Base-by-base conservation (phyloP, 208 protist genomes). In the Crithidia expoeki region DNA sequence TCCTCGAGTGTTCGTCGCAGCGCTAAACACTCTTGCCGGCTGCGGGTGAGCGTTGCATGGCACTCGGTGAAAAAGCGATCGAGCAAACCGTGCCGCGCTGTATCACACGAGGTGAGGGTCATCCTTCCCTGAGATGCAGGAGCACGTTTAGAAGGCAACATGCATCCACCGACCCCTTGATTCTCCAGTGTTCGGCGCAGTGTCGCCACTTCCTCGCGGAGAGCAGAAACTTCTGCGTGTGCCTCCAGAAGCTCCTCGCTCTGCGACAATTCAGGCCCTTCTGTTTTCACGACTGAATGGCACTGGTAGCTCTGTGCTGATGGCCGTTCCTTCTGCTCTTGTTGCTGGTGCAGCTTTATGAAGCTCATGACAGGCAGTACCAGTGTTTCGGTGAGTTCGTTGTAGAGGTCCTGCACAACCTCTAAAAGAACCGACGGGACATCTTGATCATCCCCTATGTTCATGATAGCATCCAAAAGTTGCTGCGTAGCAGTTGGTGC, bases 1-100 rank as follows among this genome's bases (percentile, higher is more conserved):
- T 79, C 76, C 64, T 85, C 83, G n/a, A 88, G 36, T 3, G 66
- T 53, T 0, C 47, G 47, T 6, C 71, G 72, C 47, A 85, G 57
- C 49, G 38, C 9, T 7, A 69, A 51, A 21, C 65, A 49, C 66
- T 83, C 79, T 16, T 68, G 52, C 3, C 68, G 79, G 25, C 68
- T 80, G 10, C 63, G 69, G 3, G 69, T 67, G 10, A 88, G 79
- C 57, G 79, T 58, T 3, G 62, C 46, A 23, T 64, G 67, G 38
- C 55, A 82, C 53, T 85, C 75, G n/a, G 55, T 68, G 14, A 80
- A 34, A 14, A 79, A 59, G 12, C 73, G 61, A 21, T 76, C 68
- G 50, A 68, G 74, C 49, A 88, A 14, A 4, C 51, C 57, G 9
- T 42, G 47, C 17, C 38, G 47, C 44, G 81, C 33, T 16, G 47